phyloP scores from a whole-genome alignment of 371 early-diverging fungal genomes.

The Rhizomucor pusillus region DNA sequence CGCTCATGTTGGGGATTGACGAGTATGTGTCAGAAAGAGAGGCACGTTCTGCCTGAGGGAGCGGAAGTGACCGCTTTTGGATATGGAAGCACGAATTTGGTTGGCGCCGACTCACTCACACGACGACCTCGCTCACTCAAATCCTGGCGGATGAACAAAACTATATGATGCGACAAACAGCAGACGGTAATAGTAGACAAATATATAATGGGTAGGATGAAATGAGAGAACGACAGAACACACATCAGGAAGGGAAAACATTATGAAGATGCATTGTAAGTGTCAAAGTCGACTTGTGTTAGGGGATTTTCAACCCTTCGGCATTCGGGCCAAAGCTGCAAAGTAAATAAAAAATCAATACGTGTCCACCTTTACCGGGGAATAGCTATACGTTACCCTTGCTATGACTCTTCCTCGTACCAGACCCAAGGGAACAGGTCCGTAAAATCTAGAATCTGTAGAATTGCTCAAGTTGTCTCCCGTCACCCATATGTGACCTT shows the following conservation, averaged over 20 bases:
- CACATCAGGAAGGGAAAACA: not conserved
- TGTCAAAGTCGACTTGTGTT: slow-evolving; percentile 13
- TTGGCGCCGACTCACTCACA: no score
- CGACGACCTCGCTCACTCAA: no score
- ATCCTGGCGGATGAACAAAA: no score
- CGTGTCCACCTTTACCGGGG: not conserved
- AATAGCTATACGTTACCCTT: slow-evolving; percentile 42
- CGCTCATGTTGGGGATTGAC: no score
- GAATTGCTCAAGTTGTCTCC: slow-evolving; percentile 85
- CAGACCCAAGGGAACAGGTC: slow-evolving; percentile 82
- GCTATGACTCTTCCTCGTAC: slow-evolving; percentile 73
- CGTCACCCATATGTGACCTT: slow-evolving; percentile 69
- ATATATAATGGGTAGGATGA: no score
- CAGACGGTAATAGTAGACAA: no score
- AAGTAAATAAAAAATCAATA: not conserved
- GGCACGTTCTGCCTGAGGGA: no score
- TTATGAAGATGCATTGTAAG: slow-evolving; percentile 3
- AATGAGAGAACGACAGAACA: no score
- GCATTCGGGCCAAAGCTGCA: slow-evolving; percentile 38
- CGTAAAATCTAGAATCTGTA: slow-evolving; percentile 79
- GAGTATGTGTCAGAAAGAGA: no score
- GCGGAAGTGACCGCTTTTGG: no score
- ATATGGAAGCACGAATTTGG: no score
- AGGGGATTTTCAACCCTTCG: slow-evolving; percentile 23
- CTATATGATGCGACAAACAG: no score